Evolutionary conservation across 1,284 basidiomycete genomes (phyloP).

Genomic region (Xanthoconium separans): DNA sequence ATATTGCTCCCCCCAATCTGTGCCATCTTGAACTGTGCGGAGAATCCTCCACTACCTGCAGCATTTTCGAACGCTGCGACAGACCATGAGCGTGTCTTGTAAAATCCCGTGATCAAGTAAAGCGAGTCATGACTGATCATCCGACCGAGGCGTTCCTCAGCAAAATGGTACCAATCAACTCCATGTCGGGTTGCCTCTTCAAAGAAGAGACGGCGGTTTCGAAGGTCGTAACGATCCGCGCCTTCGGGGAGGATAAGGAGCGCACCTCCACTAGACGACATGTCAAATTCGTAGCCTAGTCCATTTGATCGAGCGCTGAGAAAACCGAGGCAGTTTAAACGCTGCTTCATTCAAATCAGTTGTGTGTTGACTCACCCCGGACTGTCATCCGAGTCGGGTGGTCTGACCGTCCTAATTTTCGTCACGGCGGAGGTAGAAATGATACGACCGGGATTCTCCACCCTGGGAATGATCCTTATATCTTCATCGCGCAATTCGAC

Average conservation of each 20-base stretch:
- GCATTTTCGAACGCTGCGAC: conserved; percentile 12
- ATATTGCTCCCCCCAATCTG: background rate
- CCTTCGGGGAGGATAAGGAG: conserved; percentile 15
- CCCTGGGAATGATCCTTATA: background rate
- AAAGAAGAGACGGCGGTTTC: conserved; percentile 3
- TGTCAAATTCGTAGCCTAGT: conserved; percentile 1
- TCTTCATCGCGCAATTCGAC: conserved; percentile 1
- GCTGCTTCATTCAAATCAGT: background rate
- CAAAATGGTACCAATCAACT: conserved; percentile 15
- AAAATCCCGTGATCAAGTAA: conserved; percentile 14
- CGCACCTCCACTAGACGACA: conserved; percentile 12
- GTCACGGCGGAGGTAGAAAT: conserved; percentile 7
- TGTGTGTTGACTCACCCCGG: too few relatives aligned
- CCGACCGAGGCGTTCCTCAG: conserved; percentile 4
- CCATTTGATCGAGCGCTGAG: background rate
- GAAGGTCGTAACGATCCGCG: conserved; percentile 8
- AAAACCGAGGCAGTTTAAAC: background rate
- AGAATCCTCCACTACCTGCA: background rate
- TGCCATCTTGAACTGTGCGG: conserved; percentile 7
- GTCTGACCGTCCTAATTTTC: background rate
- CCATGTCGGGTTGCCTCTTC: conserved; percentile 2
- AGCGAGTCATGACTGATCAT: conserved; percentile 14
- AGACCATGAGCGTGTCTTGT: conserved; percentile 17
- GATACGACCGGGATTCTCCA: conserved; percentile 6
- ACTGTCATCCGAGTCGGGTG: background rate